phyloP scores from a whole-genome alignment of 2,329 filamentous ascomycete species.

The Alternaria novae-zelandiae region DNA sequence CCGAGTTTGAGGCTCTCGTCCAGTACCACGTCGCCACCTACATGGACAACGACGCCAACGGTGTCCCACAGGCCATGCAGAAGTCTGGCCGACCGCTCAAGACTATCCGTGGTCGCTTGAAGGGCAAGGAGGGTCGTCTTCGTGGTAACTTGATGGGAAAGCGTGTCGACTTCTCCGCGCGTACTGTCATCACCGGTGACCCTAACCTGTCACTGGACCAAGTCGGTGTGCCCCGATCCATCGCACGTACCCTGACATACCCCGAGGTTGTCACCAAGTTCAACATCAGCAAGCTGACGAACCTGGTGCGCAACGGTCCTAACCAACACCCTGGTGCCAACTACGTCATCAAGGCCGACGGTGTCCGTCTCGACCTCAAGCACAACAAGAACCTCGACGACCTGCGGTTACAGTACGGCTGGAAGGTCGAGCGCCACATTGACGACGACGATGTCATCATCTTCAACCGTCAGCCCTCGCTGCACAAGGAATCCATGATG shows the following conservation, averaged over 20 bases:
- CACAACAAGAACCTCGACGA: conserved; percentile 89
- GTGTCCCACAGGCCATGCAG: conserved; percentile 90
- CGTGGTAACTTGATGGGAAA: conserved; percentile 99
- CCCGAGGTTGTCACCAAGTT: conserved; percentile 97
- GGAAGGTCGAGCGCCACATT: conserved; percentile 98
- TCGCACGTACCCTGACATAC: conserved; percentile 91
- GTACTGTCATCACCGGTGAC: conserved; percentile 99
- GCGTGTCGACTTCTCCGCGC: conserved; percentile 92
- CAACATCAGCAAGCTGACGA: conserved; percentile 92
- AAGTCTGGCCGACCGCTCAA: conserved; percentile 97
- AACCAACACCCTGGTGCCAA: conserved; percentile 95
- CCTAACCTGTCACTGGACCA: conserved; percentile 96
- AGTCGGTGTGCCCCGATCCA: conserved; percentile 93
- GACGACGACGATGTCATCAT: conserved; percentile 97
- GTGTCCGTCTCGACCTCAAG: conserved; percentile 91
- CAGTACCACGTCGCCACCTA: conserved; percentile 99
- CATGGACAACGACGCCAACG: conserved; percentile 99
- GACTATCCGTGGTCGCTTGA: conserved; percentile 93
- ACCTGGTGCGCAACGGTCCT: conserved; percentile 89
- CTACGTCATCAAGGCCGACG: conserved; percentile 93
- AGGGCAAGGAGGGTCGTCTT: conserved; percentile 98
- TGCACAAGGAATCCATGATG: conserved; percentile 99
- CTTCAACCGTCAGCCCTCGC: conserved; percentile 98
- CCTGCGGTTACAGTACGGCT: conserved; percentile 90
- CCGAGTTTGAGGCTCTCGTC: conserved; percentile 87